Percentiles rank a stretch among this genome's conserved stretches.
phyloP scores from a whole-genome alignment of 129 eudicot species.

The Centaurea solstitialis region DNA sequence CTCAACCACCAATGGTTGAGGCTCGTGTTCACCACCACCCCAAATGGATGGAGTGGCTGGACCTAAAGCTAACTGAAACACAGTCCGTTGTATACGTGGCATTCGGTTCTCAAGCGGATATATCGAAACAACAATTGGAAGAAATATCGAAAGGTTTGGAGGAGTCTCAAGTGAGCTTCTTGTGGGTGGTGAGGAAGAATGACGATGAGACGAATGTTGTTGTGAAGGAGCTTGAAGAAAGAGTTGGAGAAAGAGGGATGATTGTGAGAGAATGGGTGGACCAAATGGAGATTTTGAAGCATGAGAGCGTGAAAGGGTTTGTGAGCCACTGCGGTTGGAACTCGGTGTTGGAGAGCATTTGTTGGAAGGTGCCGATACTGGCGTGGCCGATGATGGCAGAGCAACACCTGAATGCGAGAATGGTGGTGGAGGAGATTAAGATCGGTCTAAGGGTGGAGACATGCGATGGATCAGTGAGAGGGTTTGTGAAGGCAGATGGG shows the following conservation, averaged over 20 bases:
- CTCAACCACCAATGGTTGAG: too few species aligned
- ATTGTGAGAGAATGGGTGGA: slow-evolving; percentile 70
- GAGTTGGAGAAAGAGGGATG: slow-evolving; percentile 53
- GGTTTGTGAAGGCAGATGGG: slow-evolving; percentile 55
- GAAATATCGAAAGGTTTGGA: slow-evolving; percentile 58
- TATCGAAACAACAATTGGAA: slow-evolving; percentile 38
- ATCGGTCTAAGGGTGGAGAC: slow-evolving; percentile 61
- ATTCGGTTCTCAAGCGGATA: slow-evolving; percentile 63
- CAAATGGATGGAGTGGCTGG: slow-evolving; percentile 61
- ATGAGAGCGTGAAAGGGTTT: slow-evolving; percentile 57
- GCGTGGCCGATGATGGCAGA: slow-evolving; percentile 94
- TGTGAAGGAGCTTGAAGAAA: slow-evolving; percentile 37
- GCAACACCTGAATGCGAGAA: slow-evolving; percentile 58
- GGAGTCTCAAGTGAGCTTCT: slow-evolving; percentile 44
- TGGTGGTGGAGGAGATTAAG: slow-evolving; percentile 72
- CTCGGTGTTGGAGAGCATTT: slow-evolving; percentile 70
- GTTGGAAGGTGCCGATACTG: slow-evolving; percentile 68
- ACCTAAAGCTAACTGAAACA: slow-evolving; percentile 38
- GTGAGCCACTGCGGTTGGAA: slow-evolving; percentile 88
- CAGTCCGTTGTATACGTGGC: slow-evolving; percentile 54
- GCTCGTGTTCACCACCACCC: not conserved
- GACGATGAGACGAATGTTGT: not conserved
- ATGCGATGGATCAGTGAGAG: slow-evolving; percentile 44
- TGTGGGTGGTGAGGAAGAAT: slow-evolving; percentile 60
- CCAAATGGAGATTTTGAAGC: slow-evolving; percentile 53